A percentile compares a stretch with the other conserved stretches of the same genome.
phyloP scores from a whole-genome alignment of 805 yeast genomes.

The Clavispora carvajalis region DNA sequence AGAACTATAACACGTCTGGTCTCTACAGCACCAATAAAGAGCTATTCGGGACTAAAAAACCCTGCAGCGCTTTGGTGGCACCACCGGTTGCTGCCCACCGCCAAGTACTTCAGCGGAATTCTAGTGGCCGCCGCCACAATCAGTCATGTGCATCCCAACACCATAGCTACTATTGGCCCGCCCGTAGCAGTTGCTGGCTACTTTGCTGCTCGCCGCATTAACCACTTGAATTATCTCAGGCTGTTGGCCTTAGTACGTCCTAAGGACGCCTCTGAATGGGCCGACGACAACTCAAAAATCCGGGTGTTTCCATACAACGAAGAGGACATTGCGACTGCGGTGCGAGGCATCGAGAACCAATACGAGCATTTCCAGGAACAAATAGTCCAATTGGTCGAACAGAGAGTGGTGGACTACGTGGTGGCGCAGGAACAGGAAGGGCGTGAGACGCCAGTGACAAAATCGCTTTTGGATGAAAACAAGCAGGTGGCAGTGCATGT shows the following conservation, averaged over 20 bases:
- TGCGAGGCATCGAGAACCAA: constrained; percentile 33
- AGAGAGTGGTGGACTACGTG: constrained; percentile 24
- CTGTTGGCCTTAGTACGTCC: constrained; percentile 15
- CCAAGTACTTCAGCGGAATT: constrained; percentile 26
- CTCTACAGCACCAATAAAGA: constrained; percentile 29
- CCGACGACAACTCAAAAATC: constrained; percentile 10
- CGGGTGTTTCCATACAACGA: constrained; percentile 30
- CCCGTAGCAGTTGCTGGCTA: constrained; percentile 28
- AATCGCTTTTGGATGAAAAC: constrained; percentile 21
- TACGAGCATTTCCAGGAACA: constrained; percentile 31
- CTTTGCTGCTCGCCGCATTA: constrained; percentile 16
- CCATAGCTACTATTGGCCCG: constrained; percentile 32
- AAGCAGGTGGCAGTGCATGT: constrained; percentile 28
- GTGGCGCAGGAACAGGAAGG: constrained; percentile 9
- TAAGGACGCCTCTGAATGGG: constrained; percentile 1
- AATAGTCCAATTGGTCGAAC: constrained; percentile 21
- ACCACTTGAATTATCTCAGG: constrained; percentile 7
- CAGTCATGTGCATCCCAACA: constrained; percentile 33
- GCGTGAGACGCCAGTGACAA: background rate
- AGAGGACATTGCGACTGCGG: constrained; percentile 22
- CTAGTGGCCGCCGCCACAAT: constrained; percentile 22
- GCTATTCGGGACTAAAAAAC: constrained; percentile 22
- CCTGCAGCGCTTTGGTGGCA: constrained; percentile 24
- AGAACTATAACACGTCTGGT: background rate
- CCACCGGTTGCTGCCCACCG: constrained; percentile 19